phyloP scores from a whole-genome alignment of 1,139 yeast genomes.

The Kurtzmaniella quercitrusa region DNA sequence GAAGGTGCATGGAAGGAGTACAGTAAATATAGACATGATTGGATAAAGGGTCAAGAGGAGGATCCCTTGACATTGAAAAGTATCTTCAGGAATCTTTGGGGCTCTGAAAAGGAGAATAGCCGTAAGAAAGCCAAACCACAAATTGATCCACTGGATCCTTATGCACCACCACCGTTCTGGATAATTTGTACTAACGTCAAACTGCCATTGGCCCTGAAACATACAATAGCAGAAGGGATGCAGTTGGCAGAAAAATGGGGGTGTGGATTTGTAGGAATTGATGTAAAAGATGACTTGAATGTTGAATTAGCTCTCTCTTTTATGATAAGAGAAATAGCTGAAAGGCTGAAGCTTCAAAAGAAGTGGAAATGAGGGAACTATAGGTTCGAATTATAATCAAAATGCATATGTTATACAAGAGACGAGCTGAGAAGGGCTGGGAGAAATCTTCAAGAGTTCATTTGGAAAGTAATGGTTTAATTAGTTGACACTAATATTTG shows the following conservation, averaged over 20 bases:
- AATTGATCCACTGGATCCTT: conserved; percentile 44
- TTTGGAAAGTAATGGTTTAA: too few species aligned
- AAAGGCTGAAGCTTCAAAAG: conserved; percentile 27
- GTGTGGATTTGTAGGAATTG: conserved; percentile 60
- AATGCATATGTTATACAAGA: too few species aligned
- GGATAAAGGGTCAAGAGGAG: conserved; percentile 62
- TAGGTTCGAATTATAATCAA: too few species aligned
- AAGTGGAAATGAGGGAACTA: not conserved
- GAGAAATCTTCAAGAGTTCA: too few species aligned
- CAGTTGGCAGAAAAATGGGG: conserved; percentile 56
- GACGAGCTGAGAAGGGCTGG: too few species aligned
- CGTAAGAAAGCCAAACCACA: conserved; percentile 16
- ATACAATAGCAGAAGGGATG: conserved; percentile 52
- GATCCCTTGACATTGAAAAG: conserved; percentile 60
- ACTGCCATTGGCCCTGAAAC: conserved; percentile 55
- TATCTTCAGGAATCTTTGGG: conserved; percentile 58
- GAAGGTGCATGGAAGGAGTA: conserved; percentile 75
- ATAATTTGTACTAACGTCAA: conserved; percentile 59
- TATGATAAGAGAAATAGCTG: conserved; percentile 57
- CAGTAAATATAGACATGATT: conserved; percentile 45
- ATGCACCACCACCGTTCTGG: conserved; percentile 63
- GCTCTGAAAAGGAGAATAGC: conserved; percentile 25
- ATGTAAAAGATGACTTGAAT: conserved; percentile 39
- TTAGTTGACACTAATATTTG: too few species aligned
- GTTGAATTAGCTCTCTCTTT: conserved; percentile 55